These are phyloP conservation scores for Parastagonospora avenae DNA, from an alignment of 2,329 filamentous ascomycete genomes.

Conservation along the genomic window DNA sequence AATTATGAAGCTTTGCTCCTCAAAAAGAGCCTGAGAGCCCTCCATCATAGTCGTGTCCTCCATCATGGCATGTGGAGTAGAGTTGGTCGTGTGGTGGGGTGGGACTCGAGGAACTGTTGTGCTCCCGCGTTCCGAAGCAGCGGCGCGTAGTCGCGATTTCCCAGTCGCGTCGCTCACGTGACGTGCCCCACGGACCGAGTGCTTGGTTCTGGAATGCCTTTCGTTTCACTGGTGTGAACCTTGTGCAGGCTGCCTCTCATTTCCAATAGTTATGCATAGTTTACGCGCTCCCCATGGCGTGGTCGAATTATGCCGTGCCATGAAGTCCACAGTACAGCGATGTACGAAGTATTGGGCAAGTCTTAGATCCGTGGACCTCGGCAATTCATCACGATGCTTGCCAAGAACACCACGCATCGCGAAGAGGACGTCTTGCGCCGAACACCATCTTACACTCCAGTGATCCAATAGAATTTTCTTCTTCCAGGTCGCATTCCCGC, in stretches of 20 bases:
- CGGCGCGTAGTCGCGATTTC: conserved; percentile 8
- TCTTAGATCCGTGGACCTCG: conserved; percentile 25
- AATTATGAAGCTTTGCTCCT: conserved; percentile 48
- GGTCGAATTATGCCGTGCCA: too few relatives aligned
- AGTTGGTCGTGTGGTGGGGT: conserved; percentile 5
- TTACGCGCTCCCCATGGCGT: not conserved
- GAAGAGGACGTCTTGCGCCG: not conserved
- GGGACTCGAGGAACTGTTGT: conserved; percentile 1
- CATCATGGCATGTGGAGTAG: conserved; percentile 23
- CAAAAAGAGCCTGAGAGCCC: conserved; percentile 43
- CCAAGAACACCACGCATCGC: not conserved
- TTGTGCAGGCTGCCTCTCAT: not conserved
- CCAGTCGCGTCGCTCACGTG: conserved; percentile 21
- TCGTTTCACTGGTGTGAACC: not conserved
- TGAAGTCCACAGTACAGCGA: not conserved
- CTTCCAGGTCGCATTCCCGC: not conserved
- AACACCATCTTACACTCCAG: not conserved
- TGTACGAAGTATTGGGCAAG: not conserved
- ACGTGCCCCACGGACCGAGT: conserved; percentile 6
- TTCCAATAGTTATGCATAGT: not conserved
- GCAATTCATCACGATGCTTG: conserved; percentile 28
- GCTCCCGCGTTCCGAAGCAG: not conserved
- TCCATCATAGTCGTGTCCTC: conserved; percentile 41
- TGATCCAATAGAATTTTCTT: too few relatives aligned
- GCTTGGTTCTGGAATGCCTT: not conserved